These are phyloP conservation scores for Discostella stelligera DNA, from an alignment of 352 stramenopile species.

Conservation along the genomic window DNA sequence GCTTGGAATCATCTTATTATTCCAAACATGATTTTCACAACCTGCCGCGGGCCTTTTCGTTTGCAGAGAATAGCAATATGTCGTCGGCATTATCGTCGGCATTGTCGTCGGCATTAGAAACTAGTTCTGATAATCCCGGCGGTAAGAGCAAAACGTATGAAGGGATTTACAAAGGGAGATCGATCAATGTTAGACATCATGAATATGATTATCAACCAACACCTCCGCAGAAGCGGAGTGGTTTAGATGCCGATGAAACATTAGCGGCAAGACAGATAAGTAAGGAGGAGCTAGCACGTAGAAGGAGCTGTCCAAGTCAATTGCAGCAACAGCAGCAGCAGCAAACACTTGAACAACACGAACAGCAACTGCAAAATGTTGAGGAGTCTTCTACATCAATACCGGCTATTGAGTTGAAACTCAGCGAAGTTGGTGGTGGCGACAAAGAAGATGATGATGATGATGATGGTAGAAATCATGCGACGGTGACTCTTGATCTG, in stretches of 20 bases:
- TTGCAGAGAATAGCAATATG: not conserved
- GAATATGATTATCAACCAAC: slow-evolving; percentile 35
- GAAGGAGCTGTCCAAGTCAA: slow-evolving; percentile 1
- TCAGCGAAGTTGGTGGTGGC: not conserved
- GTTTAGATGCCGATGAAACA: not conserved
- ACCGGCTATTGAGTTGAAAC: not conserved
- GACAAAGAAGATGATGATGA: no score
- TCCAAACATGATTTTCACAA: slow-evolving; percentile 23
- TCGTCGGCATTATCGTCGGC: not conserved
- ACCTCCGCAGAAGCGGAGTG: slow-evolving; percentile 26
- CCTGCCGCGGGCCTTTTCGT: not conserved
- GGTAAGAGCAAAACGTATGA: not conserved
- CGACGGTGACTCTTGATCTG: slow-evolving; percentile 3
- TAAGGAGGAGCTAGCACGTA: slow-evolving; percentile 4
- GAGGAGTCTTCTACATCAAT: not conserved
- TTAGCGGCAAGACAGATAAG: not conserved
- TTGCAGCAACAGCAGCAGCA: not conserved
- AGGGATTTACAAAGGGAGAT: not conserved
- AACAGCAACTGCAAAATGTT: not conserved
- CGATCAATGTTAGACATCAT: slow-evolving; percentile 3
- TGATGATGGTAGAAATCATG: slow-evolving; percentile 1
- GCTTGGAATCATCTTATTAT: slow-evolving; percentile 17
- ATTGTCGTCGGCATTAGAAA: not conserved
- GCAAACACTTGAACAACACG: not conserved
- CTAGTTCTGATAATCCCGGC: not conserved